phyloP scores from a whole-genome alignment of 257 asterid genomes.

The Ajuga chamaepitys region DNA sequence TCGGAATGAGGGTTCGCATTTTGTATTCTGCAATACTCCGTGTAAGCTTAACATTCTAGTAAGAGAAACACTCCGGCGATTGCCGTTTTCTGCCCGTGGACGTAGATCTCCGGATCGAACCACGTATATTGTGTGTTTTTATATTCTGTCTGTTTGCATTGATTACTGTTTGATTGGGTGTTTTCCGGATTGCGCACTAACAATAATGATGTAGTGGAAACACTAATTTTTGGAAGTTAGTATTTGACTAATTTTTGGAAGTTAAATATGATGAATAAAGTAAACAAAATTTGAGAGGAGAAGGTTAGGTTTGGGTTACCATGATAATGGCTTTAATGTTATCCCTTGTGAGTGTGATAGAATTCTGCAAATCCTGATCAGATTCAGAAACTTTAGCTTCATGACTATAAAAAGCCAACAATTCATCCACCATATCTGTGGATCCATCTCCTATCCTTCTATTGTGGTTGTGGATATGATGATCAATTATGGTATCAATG shows the following conservation, averaged over 20 bases:
- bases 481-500: conserved; percentile 58
- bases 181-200: no score
- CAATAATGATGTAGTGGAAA: no score
- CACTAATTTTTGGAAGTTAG: no score
- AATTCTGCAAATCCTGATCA: conserved; percentile 42
- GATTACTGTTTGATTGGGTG: no score
- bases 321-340: conserved; percentile 83
- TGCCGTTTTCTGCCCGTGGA: no score
- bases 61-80: no score
- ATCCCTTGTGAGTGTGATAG: conserved; percentile 49
- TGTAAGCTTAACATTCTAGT: no score
- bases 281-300: neutral
- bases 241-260: neutral
- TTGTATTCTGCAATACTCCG: no score
- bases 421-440: conserved; percentile 78
- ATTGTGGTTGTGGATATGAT: conserved; percentile 43
- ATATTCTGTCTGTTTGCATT: no score
- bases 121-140: no score
- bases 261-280: neutral
- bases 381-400: conserved; percentile 29
- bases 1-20: no score
- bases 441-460: conserved; percentile 12
- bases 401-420: conserved; percentile 55
- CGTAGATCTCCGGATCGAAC: no score
- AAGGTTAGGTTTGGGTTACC: conserved; percentile 29